These are phyloP conservation scores for Amanita subjunquillea DNA, from an alignment of 768 basidiomycete species.

Conservation along the genomic window DNA sequence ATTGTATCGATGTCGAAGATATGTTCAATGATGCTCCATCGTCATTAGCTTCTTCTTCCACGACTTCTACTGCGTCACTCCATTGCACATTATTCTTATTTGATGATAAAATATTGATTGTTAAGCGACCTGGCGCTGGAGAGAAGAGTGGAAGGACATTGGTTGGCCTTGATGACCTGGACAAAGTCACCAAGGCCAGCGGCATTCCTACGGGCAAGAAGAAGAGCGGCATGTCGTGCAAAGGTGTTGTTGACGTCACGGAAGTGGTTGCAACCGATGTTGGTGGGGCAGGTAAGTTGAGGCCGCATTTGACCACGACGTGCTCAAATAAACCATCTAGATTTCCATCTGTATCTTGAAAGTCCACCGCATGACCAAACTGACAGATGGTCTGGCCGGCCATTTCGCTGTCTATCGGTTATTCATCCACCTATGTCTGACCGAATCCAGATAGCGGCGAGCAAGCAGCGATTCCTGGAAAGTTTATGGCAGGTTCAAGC, in stretches of 20 bases:
- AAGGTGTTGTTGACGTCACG: conserved; percentile 75
- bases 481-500: conserved; percentile 89
- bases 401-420: conserved; percentile 70
- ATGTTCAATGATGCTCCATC: conserved; percentile 39
- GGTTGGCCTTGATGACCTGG: conserved; percentile 70
- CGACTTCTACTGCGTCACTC: conserved; percentile 37
- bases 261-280: conserved; percentile 79
- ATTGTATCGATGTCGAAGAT: conserved; percentile 92
- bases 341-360: conserved; percentile 80
- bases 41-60: conserved; percentile 32
- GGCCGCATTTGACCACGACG: conserved; percentile 12
- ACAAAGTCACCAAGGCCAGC: conserved; percentile 57
- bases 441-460: conserved; percentile 47
- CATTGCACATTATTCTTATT: conserved; percentile 90
- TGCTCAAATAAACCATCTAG: conserved; percentile 27
- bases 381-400: conserved; percentile 82
- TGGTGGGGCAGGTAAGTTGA: conserved; percentile 62
- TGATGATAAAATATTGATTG: conserved; percentile 87
- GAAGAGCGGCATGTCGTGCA: conserved; percentile 76
- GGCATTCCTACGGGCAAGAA: conserved; percentile 55
- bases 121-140: conserved; percentile 70
- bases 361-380: conserved; percentile 71
- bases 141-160: conserved; percentile 66
- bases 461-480: conserved; percentile 78
- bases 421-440: conserved; percentile 72